phyloP scores from a whole-genome alignment of 495 filamentous ascomycete species.

The Neurospora africana region DNA sequence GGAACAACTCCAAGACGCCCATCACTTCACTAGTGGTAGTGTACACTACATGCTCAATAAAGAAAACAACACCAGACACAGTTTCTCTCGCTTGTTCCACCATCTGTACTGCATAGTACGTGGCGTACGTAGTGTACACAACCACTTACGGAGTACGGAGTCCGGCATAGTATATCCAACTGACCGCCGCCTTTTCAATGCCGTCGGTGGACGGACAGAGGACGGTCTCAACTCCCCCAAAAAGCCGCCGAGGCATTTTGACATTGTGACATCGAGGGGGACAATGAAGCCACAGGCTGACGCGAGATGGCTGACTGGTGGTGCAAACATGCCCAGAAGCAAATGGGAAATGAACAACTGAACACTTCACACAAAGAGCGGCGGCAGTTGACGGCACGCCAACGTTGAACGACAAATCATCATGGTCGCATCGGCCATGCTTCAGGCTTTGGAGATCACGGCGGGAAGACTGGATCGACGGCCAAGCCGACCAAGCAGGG shows the following conservation, averaged over 20 bases:
- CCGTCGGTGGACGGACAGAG: background rate
- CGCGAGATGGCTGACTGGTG: slow-evolving; percentile 15
- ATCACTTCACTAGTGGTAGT: background rate
- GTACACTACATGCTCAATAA: background rate
- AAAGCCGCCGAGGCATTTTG: background rate
- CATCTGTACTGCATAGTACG: too few relatives aligned
- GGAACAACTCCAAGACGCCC: background rate
- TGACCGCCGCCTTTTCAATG: background rate
- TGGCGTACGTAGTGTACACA: background rate
- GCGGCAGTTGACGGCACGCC: background rate
- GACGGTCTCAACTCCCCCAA: background rate
- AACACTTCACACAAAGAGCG: background rate
- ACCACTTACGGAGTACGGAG: background rate
- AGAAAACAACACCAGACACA: background rate
- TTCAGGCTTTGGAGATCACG: background rate
- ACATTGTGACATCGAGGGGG: background rate
- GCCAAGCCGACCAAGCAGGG: background rate
- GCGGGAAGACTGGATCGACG: background rate
- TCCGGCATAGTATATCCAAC: background rate
- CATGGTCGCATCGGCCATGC: background rate
- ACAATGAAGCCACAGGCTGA: slow-evolving; percentile 3
- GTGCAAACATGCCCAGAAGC: slow-evolving; percentile 5
- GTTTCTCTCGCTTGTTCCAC: background rate
- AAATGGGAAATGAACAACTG: background rate
- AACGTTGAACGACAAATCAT: background rate